Percentiles rank a stretch among this genome's conserved stretches.
These are phyloP conservation scores for Phanerochaete sordida DNA, from an alignment of 768 basidiomycete species.

Conservation along the genomic window DNA sequence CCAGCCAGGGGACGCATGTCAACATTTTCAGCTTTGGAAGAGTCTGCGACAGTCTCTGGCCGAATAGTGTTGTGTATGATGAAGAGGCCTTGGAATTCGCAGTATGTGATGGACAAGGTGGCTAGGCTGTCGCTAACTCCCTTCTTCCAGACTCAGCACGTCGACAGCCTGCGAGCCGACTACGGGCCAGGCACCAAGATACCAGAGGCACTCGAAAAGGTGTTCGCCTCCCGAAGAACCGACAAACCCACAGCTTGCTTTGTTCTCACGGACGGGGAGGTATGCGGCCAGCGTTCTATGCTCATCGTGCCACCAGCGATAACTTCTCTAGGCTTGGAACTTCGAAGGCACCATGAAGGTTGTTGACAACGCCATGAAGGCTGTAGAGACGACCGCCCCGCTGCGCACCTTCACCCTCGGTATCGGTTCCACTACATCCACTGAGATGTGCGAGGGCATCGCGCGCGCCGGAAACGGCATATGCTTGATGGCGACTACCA, in stretches of 20 bases:
- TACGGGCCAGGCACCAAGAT: constrained; percentile 55
- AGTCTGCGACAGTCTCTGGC: constrained; percentile 31
- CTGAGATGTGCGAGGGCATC: too few relatives aligned
- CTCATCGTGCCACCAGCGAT: not conserved
- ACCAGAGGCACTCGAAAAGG: constrained; percentile 34
- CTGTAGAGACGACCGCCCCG: not conserved
- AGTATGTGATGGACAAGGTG: constrained; percentile 50
- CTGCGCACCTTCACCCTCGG: too few relatives aligned
- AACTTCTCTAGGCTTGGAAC: too few relatives aligned
- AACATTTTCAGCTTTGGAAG: constrained; percentile 56
- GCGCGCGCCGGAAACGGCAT: constrained; percentile 35
- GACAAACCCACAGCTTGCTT: constrained; percentile 45
- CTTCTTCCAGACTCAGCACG: constrained; percentile 20
- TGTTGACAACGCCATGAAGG: constrained; percentile 10
- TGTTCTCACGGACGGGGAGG: constrained; percentile 57
- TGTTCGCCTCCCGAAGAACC: constrained; percentile 32
- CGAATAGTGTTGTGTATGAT: constrained; percentile 30
- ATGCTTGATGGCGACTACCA: constrained; percentile 40
- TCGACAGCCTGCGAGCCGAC: constrained; percentile 38
- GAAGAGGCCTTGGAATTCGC: constrained; percentile 30
- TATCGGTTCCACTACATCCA: not conserved
- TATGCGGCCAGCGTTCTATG: constrained; percentile 12
- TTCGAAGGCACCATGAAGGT: constrained; percentile 10
- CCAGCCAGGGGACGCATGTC: constrained; percentile 39
- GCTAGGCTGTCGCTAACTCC: constrained; percentile 18